Evolutionary conservation across 148 eudicot genomes (phyloP), one percentile per base, ranked within the genome.

Genomic region (Cornus florida): DNA sequence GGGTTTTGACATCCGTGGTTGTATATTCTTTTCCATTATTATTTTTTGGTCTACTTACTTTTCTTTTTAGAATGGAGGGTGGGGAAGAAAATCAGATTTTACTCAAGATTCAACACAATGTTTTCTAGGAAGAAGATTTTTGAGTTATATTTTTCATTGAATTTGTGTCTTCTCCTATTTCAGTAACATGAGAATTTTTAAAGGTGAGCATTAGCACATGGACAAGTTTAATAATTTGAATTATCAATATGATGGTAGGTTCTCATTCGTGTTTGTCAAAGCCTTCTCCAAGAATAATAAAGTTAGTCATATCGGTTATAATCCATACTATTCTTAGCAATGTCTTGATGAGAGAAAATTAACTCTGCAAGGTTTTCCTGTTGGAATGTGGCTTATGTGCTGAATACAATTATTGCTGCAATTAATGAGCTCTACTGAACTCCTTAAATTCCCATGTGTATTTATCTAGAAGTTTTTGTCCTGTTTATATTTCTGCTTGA

Each of bases 221-320:
- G 78, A 82, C 69, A 83, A 77, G 43, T 86, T 85, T 86, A 87
- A 86, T 90, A 89, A 87, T 79, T 86, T 85, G 64, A 79, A 72
- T 75, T 78, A 74, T 43, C 79, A 81, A 86, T 76, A 86, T 82
- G 72, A 28, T 73, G 86, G 76, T 87, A 84, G 88, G 79, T 81
- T 83, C 71, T 83, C 84, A 46, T 69, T 78, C 67, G 67, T 59
- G 60, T 84, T 86, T 67, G 33, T 68, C 23, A 70, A 74, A 75
- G 76, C 75, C 79, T 73, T 79, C 67, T 12, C 16, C 24, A 77
- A 67, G 77, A 72, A 67, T 86, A 71, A 69, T 72, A 79, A 31
- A 57, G 75, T 70, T 43, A 23, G 39, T 70, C 75, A 35, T 66
- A 38, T 75, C 70, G 31, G 77, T 80, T 81, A 72, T 73, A 79